These are phyloP conservation scores for Solanum chmielewskii DNA, from an alignment of 257 asterid species.

Conservation along the genomic window DNA sequence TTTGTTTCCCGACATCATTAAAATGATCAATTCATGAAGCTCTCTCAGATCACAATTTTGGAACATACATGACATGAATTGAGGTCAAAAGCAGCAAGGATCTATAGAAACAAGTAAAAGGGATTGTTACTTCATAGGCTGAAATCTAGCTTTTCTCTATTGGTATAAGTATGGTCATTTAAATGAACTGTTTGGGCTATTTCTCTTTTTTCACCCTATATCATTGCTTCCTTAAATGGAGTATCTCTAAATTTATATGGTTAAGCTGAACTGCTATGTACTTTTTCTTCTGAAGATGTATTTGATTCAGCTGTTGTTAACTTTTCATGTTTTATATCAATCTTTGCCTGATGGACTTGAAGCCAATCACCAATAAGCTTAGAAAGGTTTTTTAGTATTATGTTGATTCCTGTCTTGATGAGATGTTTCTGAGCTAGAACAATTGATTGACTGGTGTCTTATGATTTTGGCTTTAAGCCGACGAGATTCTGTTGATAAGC, in stretches of 20 bases:
- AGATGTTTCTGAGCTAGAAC: not conserved
- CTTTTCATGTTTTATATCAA: not conserved
- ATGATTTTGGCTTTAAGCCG: not conserved
- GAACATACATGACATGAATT: not conserved
- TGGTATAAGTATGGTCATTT: not conserved
- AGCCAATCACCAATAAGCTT: not conserved
- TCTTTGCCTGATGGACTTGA: not conserved
- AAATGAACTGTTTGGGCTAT: not conserved
- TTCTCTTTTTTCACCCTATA: not conserved
- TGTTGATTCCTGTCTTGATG: not conserved
- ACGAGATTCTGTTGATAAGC: not conserved
- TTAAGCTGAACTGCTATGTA: not conserved
- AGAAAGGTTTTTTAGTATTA: not conserved
- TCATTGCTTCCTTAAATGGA: not conserved
- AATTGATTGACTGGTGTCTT: not conserved
- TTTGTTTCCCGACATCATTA: not conserved
- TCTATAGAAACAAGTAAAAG: not conserved
- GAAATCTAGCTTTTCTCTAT: not conserved
- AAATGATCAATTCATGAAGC: not conserved
- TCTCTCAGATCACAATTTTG: not conserved
- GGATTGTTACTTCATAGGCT: not conserved
- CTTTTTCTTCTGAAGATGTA: not conserved
- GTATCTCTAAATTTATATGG: not conserved
- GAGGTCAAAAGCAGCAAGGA: not conserved
- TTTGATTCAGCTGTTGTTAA: not conserved